Conservation (phyloP, 352 stramenopile species). For the Phytophthora melonis region DNA sequence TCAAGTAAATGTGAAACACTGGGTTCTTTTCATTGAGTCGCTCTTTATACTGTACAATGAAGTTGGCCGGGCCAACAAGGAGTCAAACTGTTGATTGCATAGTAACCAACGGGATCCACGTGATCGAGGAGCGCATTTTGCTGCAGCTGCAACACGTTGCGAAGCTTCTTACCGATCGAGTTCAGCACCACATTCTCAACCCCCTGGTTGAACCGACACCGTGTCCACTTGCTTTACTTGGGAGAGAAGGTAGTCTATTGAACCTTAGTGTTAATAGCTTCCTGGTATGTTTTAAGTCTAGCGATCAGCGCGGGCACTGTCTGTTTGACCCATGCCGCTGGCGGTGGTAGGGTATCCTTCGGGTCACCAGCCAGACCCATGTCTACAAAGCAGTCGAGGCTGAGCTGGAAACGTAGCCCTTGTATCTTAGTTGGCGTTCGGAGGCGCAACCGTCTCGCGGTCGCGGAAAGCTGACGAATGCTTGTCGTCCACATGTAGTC, state of each 20-base stretch:
- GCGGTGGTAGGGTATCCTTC: too few relatives aligned
- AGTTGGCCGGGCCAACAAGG: not conserved
- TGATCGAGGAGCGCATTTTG: constrained; percentile 30
- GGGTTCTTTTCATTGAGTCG: not conserved
- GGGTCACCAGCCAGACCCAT: too few relatives aligned
- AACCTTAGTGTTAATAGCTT: constrained; percentile 9
- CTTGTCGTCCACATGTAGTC: not conserved
- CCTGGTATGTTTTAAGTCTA: not conserved
- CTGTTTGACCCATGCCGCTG: too few relatives aligned
- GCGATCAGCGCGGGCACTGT: too few relatives aligned
- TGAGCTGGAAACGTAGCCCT: not conserved
- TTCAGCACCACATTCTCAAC: constrained; percentile 29
- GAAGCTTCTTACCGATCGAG: constrained; percentile 28
- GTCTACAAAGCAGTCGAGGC: too few relatives aligned
- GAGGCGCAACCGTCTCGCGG: too few relatives aligned
- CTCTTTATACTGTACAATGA: not conserved
- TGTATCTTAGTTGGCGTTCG: not conserved
- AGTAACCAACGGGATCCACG: not conserved
- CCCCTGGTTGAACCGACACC: constrained; percentile 10
- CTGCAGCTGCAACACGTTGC: constrained; percentile 26
- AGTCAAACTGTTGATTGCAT: not conserved
- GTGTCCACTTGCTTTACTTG: constrained; percentile 26
- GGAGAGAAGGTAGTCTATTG: constrained; percentile 11
- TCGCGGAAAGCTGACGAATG: not conserved
- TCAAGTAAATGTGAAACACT: not conserved